Evolutionary conservation across 2,329 filamentous ascomycete species (phyloP), one percentile per base, ranked within the genome.

Genomic region (Hypoxylon sp.): DNA sequence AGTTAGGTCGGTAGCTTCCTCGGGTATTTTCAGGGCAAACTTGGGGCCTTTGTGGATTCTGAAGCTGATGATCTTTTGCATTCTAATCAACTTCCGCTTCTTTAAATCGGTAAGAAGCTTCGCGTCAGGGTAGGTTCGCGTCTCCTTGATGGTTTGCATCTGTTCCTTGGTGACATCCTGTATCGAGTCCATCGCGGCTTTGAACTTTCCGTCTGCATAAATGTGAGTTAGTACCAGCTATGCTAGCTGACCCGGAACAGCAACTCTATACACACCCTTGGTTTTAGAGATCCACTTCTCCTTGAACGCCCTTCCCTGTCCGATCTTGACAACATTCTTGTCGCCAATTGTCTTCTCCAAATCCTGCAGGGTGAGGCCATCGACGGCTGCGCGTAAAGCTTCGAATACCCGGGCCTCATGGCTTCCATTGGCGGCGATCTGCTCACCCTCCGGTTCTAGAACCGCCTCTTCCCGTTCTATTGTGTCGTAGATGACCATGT

Each of bases 1-100:
- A 10, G 96, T 98, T 77, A 99, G 84, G 79, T 99, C 96, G 48
- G 96, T 98, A 82, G 97, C 94, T 83, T 98, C 95, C 81, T 97
- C 94, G 50, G 92, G 87, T 72, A 98, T 92, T 81, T 97, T 92
- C 54, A 92, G 88, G 48, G 94, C 93, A 79, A 94, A 99, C 81
- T 97, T 97, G 68, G 90, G 83, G 0, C 94, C 96, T 84, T 98
- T 98, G 67, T 85, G 84, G 67, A 97, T 90, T 74, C 88, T 92
- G 87, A 96, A 99, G 79, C 85, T 90, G 75, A 97, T 92, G 65
- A 93, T 88, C 84, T 98, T 98, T 74, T 93, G 90, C 77, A 93
- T 85, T 73, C 88, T 91, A 71, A 98, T 86, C 55, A 99, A 88
- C 84, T 98, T 98, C 78, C 95, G 90, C 86, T 98, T 98, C 84